Base-by-base conservation (phyloP, 306 rosid genomes). In the Boehmeria nivea region DNA sequence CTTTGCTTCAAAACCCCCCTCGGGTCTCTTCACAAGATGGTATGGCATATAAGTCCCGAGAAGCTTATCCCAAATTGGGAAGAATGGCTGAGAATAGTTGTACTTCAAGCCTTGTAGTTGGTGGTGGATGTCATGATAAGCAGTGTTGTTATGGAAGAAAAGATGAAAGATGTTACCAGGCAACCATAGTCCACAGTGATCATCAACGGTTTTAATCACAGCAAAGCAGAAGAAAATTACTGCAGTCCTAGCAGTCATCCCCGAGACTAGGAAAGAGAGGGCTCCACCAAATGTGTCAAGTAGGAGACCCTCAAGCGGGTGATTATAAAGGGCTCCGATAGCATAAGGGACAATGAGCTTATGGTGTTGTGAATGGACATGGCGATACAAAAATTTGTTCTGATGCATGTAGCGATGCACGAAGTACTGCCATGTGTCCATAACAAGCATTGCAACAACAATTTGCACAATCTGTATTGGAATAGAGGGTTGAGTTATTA, bases 371-470 rank as follows among this genome's bases (percentile, higher is more conserved):
- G 95, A 85, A 66, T 89, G 97, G 65, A 89, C 64, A 63, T 85
- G 93, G 61, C 81, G 83, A 54, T 85, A 89, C 68, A 89, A 34
- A 54, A 83, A 85, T 61, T 89, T 89, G 85, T 85, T 89, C 67
- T 89, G 89, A 73, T 89, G 94, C 95, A 89, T 79, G 74, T 81
- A 89, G 3, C 95, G 71, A 39, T 89, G 97, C 68, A 86, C 95
- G 57, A 86, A 85, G 77, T 85, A 89, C 68, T 89, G 97, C 95
- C 97, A 89, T 14, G 97, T 72, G 60, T 89, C 97, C 85, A 89
- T 76, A 22, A 86, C 83, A 48, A 89, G 37, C 97, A 89, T 85
- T 4, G 94, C 97, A 25, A 80, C 65, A 42, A 79, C 18, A 71
- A 89, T 70, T 78, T 89, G 95, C 58, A 72, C 22, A 51, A 57